phyloP scores from a whole-genome alignment of 805 yeast genomes.

The Lipomyces japonicus region DNA sequence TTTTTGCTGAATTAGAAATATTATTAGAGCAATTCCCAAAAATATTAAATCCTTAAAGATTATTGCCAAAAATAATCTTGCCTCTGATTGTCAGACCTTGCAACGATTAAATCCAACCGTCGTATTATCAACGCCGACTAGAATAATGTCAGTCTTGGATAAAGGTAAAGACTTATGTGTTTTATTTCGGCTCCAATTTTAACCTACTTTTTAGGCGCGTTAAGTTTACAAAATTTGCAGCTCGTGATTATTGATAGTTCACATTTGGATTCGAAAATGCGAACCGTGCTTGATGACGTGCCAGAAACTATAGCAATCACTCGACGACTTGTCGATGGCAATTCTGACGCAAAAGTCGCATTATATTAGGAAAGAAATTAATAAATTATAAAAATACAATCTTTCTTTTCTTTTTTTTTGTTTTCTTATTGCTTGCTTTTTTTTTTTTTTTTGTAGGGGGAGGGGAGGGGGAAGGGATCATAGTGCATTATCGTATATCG shows the following conservation, averaged over 20 bases:
- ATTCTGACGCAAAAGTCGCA: background rate
- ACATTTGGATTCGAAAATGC: slow-evolving; percentile 18
- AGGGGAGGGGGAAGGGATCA: background rate
- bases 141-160: slow-evolving; percentile 6
- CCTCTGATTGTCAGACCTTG: slow-evolving; percentile 10
- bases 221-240: slow-evolving; percentile 9
- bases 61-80: slow-evolving; percentile 23
- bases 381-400: too few relatives aligned
- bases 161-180: background rate
- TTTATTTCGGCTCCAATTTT: background rate
- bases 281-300: slow-evolving; percentile 24
- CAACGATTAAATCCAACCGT: slow-evolving; percentile 7
- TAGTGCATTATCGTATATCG: too few relatives aligned
- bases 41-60: slow-evolving; percentile 11
- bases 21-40: slow-evolving; percentile 3
- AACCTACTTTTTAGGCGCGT: background rate
- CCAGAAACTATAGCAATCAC: slow-evolving; percentile 17
- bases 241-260: slow-evolving; percentile 19
- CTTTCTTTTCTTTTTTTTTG: too few relatives aligned
- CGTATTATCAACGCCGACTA: slow-evolving; percentile 16
- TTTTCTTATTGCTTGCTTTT: background rate
- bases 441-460: background rate
- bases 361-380: slow-evolving; percentile 2
- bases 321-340: slow-evolving; percentile 1
- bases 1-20: background rate